Conservation (phyloP, 495 filamentous ascomycete species). For the Trichoderma gamsii region DNA sequence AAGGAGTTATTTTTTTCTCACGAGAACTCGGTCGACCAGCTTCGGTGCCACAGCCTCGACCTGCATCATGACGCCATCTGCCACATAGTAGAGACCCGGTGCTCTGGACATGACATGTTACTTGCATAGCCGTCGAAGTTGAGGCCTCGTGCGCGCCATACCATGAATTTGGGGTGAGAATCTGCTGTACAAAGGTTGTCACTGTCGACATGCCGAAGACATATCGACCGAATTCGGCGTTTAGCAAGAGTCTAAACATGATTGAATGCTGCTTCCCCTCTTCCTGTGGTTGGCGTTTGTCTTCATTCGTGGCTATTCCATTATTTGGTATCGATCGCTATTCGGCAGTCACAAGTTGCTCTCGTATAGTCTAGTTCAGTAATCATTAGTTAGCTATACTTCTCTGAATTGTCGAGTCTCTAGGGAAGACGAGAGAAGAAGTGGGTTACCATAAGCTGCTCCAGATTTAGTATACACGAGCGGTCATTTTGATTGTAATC, state of each 20-base stretch:
- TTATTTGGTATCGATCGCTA: not conserved
- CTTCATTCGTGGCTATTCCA: not conserved
- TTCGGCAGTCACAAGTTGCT: not conserved
- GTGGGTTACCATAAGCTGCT: not conserved
- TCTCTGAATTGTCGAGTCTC: not conserved
- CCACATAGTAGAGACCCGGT: not conserved
- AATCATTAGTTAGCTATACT: not conserved
- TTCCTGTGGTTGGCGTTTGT: not conserved
- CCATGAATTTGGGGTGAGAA: not conserved
- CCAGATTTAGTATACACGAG: not conserved
- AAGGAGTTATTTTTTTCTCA: not conserved
- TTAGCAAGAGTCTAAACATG: no score
- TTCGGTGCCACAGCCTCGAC: not conserved
- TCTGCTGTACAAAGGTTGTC: not conserved
- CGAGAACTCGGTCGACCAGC: not conserved
- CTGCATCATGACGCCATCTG: slow-evolving; percentile 8
- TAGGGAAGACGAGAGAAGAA: not conserved
- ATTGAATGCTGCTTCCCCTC: not conserved
- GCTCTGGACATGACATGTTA: not conserved
- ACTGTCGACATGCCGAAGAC: not conserved
- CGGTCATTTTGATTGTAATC: not conserved
- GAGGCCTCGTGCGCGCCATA: not conserved
- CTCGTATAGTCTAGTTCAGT: not conserved
- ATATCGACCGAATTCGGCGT: not conserved
- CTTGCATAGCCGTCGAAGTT: not conserved